Conservation (phyloP, 257 asterid species). For the Voacanga thouarsii region DNA sequence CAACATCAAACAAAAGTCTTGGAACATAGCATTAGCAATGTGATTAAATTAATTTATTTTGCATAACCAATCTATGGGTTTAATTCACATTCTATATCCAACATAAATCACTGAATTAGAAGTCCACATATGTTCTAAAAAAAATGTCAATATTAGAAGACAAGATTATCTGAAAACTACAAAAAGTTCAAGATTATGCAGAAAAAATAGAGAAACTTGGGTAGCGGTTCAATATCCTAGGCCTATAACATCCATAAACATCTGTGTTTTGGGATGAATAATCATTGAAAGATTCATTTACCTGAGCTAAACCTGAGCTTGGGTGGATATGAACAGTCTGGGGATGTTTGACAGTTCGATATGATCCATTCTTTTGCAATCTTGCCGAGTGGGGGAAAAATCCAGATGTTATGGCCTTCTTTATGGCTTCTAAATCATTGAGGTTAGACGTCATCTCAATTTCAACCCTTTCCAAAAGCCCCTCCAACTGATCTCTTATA, state of each 20-base stretch:
- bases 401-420: conserved; percentile 77
- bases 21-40: neutral
- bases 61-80: neutral
- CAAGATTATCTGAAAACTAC: neutral
- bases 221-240: neutral
- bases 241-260: neutral
- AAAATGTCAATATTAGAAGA: neutral
- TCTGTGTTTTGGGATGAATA: neutral
- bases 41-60: neutral
- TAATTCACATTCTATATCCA: neutral
- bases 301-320: conserved; percentile 90
- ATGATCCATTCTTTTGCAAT: conserved; percentile 82
- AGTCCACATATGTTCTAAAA: neutral
- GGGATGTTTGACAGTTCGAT: conserved; percentile 79
- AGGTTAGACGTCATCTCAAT: conserved; percentile 60
- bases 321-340: conserved; percentile 91
- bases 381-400: conserved; percentile 80
- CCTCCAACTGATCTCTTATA: conserved; percentile 91
- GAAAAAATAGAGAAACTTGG: neutral
- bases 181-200: neutral
- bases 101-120: neutral
- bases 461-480: conserved; percentile 83
- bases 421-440: conserved; percentile 63
- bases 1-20: neutral
- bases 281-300: neutral